Percentiles rank a stretch among this genome's conserved stretches.
These are phyloP conservation scores for Astrocystis sublimbata DNA, from an alignment of 495 filamentous ascomycete species.

Conservation along the genomic window DNA sequence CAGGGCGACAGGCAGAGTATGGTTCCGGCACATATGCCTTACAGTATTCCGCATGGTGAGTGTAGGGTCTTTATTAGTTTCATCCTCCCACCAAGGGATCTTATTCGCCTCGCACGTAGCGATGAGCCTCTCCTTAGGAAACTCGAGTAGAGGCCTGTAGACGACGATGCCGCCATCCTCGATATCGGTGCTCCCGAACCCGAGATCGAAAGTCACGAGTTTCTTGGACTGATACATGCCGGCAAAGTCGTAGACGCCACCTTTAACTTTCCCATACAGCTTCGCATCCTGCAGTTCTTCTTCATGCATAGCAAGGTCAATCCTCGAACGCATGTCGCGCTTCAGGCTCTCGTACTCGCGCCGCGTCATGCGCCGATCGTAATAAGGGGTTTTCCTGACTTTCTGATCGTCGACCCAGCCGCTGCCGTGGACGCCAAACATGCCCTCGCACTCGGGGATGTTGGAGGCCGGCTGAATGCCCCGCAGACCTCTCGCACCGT, in stretches of 20 bases:
- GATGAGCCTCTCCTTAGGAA: conserved; percentile 69
- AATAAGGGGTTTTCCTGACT: conserved; percentile 23
- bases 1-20: conserved; percentile 69
- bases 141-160: conserved; percentile 72
- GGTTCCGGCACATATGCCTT: conserved; percentile 60
- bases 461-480: conserved; percentile 64
- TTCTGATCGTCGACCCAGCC: conserved; percentile 52
- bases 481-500: conserved; percentile 62
- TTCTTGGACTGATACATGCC: conserved; percentile 22
- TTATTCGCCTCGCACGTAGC: conserved; percentile 67
- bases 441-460: conserved; percentile 81
- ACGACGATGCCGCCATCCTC: conserved; percentile 71
- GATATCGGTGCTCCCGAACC: conserved; percentile 36
- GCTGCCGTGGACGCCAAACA: conserved; percentile 71
- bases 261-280: conserved; percentile 6
- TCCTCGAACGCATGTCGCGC: conserved; percentile 21
- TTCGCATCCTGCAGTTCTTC: conserved; percentile 17
- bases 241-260: conserved; percentile 27
- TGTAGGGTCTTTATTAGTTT: conserved; percentile 79
- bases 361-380: conserved; percentile 24
- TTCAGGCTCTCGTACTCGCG: conserved; percentile 22
- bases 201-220: conserved; percentile 11
- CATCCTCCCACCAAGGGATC: conserved; percentile 78
- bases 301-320: conserved; percentile 12
- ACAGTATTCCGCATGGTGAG: conserved; percentile 80